Conservation (phyloP, 768 basidiomycete genomes). For the Suillus alpinus region DNA sequence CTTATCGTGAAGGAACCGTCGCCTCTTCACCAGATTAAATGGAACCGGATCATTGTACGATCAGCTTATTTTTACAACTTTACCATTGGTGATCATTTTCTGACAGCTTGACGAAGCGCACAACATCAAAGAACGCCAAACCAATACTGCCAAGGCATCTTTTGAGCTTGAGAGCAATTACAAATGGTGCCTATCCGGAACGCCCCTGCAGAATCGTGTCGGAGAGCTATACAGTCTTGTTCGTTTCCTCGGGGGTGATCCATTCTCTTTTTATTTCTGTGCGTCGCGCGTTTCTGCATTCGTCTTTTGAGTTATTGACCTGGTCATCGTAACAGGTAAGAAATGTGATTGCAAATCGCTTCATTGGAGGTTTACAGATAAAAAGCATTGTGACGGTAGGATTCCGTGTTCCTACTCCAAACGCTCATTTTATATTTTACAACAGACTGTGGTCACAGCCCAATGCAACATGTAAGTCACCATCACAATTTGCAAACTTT, state of each 20-base stretch:
- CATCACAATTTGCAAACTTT: neutral
- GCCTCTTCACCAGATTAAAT: constrained; percentile 77
- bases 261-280: constrained; percentile 92
- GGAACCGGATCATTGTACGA: constrained; percentile 78
- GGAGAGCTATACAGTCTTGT: constrained; percentile 96
- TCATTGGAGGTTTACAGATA: constrained; percentile 91
- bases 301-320: neutral
- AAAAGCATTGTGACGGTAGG: constrained; percentile 77
- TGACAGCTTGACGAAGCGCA: constrained; percentile 89
- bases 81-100: neutral
- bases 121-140: constrained; percentile 94
- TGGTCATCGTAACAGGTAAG: constrained; percentile 55
- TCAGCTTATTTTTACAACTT: neutral
- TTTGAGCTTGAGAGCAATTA: constrained; percentile 82
- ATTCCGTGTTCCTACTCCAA: neutral
- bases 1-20: constrained; percentile 83
- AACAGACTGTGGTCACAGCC: constrained; percentile 78
- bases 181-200: constrained; percentile 96
- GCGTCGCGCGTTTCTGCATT: constrained; percentile 22
- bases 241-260: constrained; percentile 89
- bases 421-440: neutral
- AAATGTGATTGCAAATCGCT: constrained; percentile 90
- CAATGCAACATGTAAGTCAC: constrained; percentile 73
- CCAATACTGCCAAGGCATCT: constrained; percentile 95
- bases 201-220: constrained; percentile 96